These are phyloP conservation scores for Wickerhamomyces sydowiorum DNA, from an alignment of 805 yeast genomes.

Conservation along the genomic window DNA sequence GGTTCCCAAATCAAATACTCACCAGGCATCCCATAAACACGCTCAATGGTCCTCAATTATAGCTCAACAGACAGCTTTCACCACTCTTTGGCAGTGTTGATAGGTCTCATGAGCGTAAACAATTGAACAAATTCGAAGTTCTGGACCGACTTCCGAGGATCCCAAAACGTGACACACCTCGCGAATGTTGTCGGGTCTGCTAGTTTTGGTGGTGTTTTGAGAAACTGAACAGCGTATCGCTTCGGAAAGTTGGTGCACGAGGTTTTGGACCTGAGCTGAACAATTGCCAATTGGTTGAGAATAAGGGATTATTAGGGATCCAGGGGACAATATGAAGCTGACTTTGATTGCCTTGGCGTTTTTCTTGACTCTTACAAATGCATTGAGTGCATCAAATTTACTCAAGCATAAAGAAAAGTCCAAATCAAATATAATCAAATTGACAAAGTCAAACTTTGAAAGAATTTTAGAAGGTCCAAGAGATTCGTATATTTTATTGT, in stretches of 20 bases:
- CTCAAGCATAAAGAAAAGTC: slow-evolving; percentile 21
- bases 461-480: slow-evolving; percentile 55
- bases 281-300: no score
- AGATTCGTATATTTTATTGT: slow-evolving; percentile 60
- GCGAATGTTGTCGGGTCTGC: neutral
- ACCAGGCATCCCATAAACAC: neutral
- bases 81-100: no score
- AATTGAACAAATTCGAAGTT: no score
- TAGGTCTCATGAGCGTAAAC: no score
- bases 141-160: no score
- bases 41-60: no score
- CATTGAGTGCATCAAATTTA: slow-evolving; percentile 16
- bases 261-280: no score
- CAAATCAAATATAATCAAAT: slow-evolving; percentile 33
- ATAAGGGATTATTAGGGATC: neutral
- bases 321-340: neutral
- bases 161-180: no score
- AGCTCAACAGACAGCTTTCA: no score
- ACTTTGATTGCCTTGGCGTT: neutral
- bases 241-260: neutral
- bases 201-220: neutral
- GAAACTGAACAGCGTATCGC: neutral
- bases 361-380: slow-evolving; percentile 2
- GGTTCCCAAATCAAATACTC: no score
- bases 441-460: slow-evolving; percentile 59